phyloP scores from a whole-genome alignment of 257 asterid genomes.

The Primulina tabacum region DNA sequence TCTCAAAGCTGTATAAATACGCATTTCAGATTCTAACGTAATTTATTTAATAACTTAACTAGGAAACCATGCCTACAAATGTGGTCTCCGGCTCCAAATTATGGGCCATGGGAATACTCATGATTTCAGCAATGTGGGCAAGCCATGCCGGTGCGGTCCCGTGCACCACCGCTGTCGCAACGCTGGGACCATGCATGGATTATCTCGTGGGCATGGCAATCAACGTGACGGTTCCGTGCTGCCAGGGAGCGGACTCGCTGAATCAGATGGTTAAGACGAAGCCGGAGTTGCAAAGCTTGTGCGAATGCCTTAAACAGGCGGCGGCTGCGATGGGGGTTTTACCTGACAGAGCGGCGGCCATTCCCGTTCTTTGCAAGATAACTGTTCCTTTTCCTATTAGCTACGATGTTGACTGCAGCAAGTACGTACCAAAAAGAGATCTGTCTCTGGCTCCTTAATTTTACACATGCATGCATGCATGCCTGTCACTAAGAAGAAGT shows the following conservation, averaged over 20 bases:
- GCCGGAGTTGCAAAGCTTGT: conserved; percentile 11
- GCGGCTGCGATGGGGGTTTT: conserved; percentile 15
- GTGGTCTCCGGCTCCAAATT: too few species aligned
- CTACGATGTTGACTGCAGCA: conserved; percentile 28
- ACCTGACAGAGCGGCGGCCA: conserved; percentile 14
- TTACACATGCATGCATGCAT: too few species aligned
- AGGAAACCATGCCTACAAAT: not conserved
- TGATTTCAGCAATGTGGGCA: not conserved
- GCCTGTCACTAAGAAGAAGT: too few species aligned
- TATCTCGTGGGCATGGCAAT: conserved; percentile 19
- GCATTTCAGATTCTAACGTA: not conserved
- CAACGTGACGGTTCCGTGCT: conserved; percentile 22
- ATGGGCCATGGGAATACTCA: conserved; percentile 2
- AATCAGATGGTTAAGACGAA: conserved; percentile 9
- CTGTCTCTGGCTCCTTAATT: too few species aligned
- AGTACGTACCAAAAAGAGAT: not conserved
- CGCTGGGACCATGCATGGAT: conserved; percentile 27
- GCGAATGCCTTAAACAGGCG: conserved; percentile 29
- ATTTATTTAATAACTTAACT: too few species aligned
- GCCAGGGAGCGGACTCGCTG: conserved; percentile 30
- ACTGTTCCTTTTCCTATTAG: conserved; percentile 30
- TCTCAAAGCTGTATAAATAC: not conserved
- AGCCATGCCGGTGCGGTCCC: not conserved
- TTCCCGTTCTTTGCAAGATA: conserved; percentile 32
- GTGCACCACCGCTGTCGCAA: conserved; percentile 16